Conservation (phyloP, 1,139 yeast genomes). For the Candida tropicalis region DNA sequence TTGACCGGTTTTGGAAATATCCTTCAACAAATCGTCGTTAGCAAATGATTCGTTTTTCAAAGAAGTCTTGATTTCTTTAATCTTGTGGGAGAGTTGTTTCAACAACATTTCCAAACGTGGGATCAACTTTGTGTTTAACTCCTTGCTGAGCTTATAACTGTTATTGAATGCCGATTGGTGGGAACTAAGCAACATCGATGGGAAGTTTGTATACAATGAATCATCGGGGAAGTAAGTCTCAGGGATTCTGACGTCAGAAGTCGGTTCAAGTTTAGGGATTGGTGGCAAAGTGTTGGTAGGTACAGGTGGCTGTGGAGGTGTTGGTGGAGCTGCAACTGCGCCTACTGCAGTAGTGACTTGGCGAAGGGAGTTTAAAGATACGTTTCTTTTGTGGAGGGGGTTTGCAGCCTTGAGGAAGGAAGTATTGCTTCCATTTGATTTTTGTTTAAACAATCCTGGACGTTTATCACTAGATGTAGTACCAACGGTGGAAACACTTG, state of each 20-base stretch:
- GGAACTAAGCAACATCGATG: slow-evolving; percentile 39
- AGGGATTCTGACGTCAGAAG: slow-evolving; percentile 39
- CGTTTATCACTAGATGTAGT: slow-evolving; percentile 20
- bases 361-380: slow-evolving; percentile 17
- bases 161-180: slow-evolving; percentile 34
- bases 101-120: slow-evolving; percentile 42
- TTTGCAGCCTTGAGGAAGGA: slow-evolving; percentile 16
- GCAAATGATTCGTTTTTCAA: slow-evolving; percentile 49
- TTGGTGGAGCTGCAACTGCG: slow-evolving; percentile 6
- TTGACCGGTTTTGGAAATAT: slow-evolving; percentile 45
- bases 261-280: slow-evolving; percentile 4
- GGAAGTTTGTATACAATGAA: slow-evolving; percentile 36
- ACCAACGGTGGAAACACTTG: slow-evolving; percentile 11
- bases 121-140: slow-evolving; percentile 35
- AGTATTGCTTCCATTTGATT: slow-evolving; percentile 27
- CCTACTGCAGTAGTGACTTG: slow-evolving; percentile 3
- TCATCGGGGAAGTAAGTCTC: slow-evolving; percentile 50
- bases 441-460: slow-evolving; percentile 37
- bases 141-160: slow-evolving; percentile 35
- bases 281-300: slow-evolving; percentile 2
- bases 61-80: slow-evolving; percentile 46
- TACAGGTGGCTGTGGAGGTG: slow-evolving; percentile 8
- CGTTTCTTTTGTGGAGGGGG: slow-evolving; percentile 22
- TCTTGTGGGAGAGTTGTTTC: slow-evolving; percentile 41
- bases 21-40: slow-evolving; percentile 38